Evolutionary conservation across 768 basidiomycete species (phyloP), one percentile per base, ranked within the genome.

Genomic region (Leucogyrophana mollusca): DNA sequence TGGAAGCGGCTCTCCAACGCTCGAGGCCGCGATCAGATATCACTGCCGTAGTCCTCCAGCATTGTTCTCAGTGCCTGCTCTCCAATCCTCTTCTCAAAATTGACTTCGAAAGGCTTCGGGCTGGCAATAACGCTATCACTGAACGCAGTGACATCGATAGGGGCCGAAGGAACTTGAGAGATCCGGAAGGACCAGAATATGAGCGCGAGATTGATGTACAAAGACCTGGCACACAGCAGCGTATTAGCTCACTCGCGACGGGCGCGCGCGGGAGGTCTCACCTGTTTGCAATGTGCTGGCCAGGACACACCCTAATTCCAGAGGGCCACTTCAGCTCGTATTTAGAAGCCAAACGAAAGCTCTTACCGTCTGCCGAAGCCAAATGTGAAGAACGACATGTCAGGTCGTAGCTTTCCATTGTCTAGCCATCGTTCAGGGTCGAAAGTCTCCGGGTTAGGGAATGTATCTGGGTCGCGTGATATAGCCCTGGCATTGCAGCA

Each of bases 121-220:
- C 81, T 80, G 0, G 73, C 68, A 56, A 80, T 80, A 8, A 78
- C 77, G 9, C 73, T 76, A 55, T 82, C 78, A 0, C 77, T 77
- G 57, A 87, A 83, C 0, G 73, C 80, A 25, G 77, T 61, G 5
- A 75, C 71, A 57, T 88, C 79, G 45, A 87, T 83, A 0, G 80
- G 80, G 2, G 66, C 58, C 2, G 58, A 52, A 0, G 76, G 71
- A 47, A 81, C 76, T 23, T 73, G 56, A 4, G 61, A 66, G 23
- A 87, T 61, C 0, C 61, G 70, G 66, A 85, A 86, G 0, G 82
- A 76, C 81, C 83, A 85, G 9, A 83, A 70, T 6, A 80, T 60
- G 14, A 83, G 65, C 0, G 82, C 79, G 0, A 81, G 77, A 53
- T 80, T 85, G 38, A 86, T 67, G 58, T 81, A 83, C 0, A 85